Conservation (phyloP, 192 early-diverging fungal species). For the Rhizophlyctis rosea region DNA sequence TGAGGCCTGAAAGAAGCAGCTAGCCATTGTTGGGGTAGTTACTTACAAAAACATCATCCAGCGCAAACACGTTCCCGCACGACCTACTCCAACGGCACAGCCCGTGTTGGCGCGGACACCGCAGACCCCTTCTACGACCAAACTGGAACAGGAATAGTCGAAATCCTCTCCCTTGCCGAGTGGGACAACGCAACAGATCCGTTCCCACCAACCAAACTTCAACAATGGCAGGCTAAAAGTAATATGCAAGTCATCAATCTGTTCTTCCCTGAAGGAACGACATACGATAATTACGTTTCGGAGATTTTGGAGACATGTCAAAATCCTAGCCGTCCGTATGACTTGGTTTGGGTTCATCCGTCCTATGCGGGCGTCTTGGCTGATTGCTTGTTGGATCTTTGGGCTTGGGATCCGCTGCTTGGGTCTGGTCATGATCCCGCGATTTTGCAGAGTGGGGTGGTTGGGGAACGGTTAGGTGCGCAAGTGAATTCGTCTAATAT, state of each 20-base stretch:
- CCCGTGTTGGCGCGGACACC: neutral
- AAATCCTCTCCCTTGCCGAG: slow-evolving; percentile 25
- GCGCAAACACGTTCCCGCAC: no score
- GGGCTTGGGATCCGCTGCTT: slow-evolving; percentile 31
- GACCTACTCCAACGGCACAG: slow-evolving; percentile 6
- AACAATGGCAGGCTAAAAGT: slow-evolving; percentile 15
- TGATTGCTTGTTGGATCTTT: slow-evolving; percentile 40
- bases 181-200: slow-evolving; percentile 6
- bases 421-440: slow-evolving; percentile 19
- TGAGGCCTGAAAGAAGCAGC: no score
- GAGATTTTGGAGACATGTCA: slow-evolving; percentile 32
- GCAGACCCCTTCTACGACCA: slow-evolving; percentile 28
- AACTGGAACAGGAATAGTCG: slow-evolving; percentile 26
- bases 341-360: slow-evolving; percentile 36
- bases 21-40: no score
- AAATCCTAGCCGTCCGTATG: slow-evolving; percentile 20
- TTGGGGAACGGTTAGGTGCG: slow-evolving; percentile 38
- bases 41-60: no score
- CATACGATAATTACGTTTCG: slow-evolving; percentile 30
- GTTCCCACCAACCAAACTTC: no score
- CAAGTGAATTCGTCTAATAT: no score
- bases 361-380: slow-evolving; percentile 27
- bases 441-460: slow-evolving; percentile 22
- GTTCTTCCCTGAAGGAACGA: slow-evolving; percentile 11
- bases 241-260: slow-evolving; percentile 23